Conservation (phyloP, 2,329 filamentous ascomycete genomes). For the Curvularia sp. region DNA sequence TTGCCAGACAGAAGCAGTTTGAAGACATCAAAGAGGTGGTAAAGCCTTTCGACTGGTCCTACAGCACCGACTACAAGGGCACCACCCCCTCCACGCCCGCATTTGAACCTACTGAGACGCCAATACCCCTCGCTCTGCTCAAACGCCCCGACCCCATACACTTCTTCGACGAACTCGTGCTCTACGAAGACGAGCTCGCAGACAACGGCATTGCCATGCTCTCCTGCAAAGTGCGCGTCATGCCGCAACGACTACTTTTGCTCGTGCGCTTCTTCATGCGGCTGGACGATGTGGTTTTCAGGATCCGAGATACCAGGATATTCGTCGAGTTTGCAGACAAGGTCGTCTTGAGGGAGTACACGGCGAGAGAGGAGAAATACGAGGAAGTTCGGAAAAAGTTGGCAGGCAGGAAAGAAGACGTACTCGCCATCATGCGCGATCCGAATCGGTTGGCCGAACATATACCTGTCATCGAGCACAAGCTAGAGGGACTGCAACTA, state of each 20-base stretch:
- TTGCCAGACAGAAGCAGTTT: slow-evolving; percentile 74
- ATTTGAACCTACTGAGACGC: slow-evolving; percentile 57
- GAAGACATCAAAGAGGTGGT: slow-evolving; percentile 91
- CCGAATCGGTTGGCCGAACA: slow-evolving; percentile 69
- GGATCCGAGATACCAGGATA: slow-evolving; percentile 87
- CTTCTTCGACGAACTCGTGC: slow-evolving; percentile 94
- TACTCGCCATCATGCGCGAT: slow-evolving; percentile 78
- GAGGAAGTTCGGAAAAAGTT: slow-evolving; percentile 71
- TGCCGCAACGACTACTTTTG: slow-evolving; percentile 85
- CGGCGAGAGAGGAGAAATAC: slow-evolving; percentile 83
- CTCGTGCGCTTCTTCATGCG: slow-evolving; percentile 90
- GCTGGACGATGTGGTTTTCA: slow-evolving; percentile 85
- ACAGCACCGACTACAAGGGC: slow-evolving; percentile 86
- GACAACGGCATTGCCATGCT: slow-evolving; percentile 95
- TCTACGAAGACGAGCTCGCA: slow-evolving; percentile 97
- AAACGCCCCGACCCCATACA: slow-evolving; percentile 90
- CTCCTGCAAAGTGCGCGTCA: slow-evolving; percentile 90
- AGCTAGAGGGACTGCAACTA: slow-evolving; percentile 63
- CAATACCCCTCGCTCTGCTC: slow-evolving; percentile 85
- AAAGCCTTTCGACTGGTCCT: slow-evolving; percentile 98
- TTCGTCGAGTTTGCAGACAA: slow-evolving; percentile 87
- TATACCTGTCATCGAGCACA: slow-evolving; percentile 73
- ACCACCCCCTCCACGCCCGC: slow-evolving; percentile 58
- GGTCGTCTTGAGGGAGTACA: slow-evolving; percentile 87
- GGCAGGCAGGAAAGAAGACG: slow-evolving; percentile 69